Evolutionary conservation across 2,329 filamentous ascomycete species (phyloP).

Genomic region (Arthrobotrys sphaeroides): DNA sequence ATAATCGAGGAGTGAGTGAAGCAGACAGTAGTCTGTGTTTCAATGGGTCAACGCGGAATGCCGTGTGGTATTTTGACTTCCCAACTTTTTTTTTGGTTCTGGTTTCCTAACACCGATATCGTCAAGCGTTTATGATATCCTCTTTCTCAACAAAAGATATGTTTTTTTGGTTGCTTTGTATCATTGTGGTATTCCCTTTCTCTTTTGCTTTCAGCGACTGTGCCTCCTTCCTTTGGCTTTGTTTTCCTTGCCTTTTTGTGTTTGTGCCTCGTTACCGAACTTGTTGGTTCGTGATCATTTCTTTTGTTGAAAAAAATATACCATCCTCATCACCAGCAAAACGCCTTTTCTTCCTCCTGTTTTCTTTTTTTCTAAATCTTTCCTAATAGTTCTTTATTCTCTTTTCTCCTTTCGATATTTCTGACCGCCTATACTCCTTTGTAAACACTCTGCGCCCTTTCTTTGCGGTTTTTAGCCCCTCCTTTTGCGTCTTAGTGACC

Average conservation of each 20-base stretch:
- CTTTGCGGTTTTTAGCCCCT: not conserved
- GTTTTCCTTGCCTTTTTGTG: slow-evolving; percentile 6
- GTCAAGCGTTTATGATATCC: not conserved
- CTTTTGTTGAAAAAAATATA: slow-evolving; percentile 27
- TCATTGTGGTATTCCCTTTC: not conserved
- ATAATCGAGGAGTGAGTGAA: slow-evolving; percentile 39
- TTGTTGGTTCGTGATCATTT: slow-evolving; percentile 9
- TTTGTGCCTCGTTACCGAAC: not conserved
- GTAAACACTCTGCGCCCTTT: slow-evolving; percentile 16
- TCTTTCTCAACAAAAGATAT: not conserved
- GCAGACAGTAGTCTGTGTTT: not conserved
- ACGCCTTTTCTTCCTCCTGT: slow-evolving; percentile 11
- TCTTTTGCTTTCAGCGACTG: not conserved
- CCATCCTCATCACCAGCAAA: slow-evolving; percentile 27
- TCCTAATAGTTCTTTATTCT: not conserved
- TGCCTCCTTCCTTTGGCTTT: slow-evolving; percentile 13
- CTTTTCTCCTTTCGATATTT: not conserved
- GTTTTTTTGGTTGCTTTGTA: not conserved
- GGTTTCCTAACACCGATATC: slow-evolving; percentile 2
- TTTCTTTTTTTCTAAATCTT: not conserved
- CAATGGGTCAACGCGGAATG: slow-evolving; percentile 7
- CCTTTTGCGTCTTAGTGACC: not conserved
- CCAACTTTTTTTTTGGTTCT: not conserved
- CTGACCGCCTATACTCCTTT: slow-evolving; percentile 42
- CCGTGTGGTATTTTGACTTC: slow-evolving; percentile 32